A percentile compares a stretch with the other conserved stretches of the same genome.
These are phyloP conservation scores for Chaetomidium leptoderma DNA, from an alignment of 495 filamentous ascomycete species.

Conservation along the genomic window DNA sequence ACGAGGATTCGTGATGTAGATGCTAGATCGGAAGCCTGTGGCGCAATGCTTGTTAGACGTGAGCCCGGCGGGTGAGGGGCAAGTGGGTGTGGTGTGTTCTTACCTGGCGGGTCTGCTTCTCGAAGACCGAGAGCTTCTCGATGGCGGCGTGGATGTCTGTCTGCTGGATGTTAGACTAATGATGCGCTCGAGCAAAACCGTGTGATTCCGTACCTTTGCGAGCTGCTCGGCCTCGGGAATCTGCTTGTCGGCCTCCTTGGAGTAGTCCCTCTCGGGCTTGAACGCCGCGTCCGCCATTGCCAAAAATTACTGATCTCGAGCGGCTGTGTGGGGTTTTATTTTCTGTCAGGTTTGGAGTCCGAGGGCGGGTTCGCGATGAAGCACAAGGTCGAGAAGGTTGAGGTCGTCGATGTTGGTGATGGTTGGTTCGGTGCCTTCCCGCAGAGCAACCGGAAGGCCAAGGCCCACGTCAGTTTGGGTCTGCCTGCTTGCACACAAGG, in stretches of 20 bases:
- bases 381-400: neutral
- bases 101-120: conserved; percentile 97
- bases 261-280: conserved; percentile 68
- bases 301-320: conserved; percentile 10
- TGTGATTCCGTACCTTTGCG: conserved; percentile 61
- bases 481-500: conserved; percentile 17
- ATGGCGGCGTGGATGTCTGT: conserved; percentile 77
- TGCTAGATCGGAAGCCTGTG: conserved; percentile 85
- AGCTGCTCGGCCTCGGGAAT: conserved; percentile 84
- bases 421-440: conserved; percentile 7
- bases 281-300: conserved; percentile 48
- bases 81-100: conserved; percentile 18
- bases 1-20: conserved; percentile 86
- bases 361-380: neutral
- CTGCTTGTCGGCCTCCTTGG: conserved; percentile 86
- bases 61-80: neutral
- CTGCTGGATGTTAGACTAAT: conserved; percentile 37
- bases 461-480: conserved; percentile 26
- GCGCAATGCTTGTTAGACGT: conserved; percentile 14
- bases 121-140: conserved; percentile 83
- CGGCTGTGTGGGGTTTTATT: neutral
- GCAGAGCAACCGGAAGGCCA: neutral
- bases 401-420: neutral
- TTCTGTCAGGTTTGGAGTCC: neutral
- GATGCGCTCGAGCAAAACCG: neutral